Evolutionary conservation across 2,329 filamentous ascomycete species (phyloP).

Genomic region (Phialophora expanda): DNA sequence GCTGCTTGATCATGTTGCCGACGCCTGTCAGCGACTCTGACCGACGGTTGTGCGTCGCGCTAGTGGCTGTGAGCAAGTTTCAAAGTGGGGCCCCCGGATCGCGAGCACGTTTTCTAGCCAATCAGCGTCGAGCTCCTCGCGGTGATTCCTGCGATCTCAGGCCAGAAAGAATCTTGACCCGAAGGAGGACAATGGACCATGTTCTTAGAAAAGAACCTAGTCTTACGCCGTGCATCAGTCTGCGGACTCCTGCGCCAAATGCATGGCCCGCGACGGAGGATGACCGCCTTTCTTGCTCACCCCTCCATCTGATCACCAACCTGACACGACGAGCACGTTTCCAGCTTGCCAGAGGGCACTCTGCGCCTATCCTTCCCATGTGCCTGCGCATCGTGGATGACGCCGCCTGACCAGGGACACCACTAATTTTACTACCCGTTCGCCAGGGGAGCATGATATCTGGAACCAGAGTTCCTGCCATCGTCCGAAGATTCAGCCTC

Average conservation of each 20-base stretch:
- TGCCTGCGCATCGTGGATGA: background rate
- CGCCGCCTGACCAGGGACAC: background rate
- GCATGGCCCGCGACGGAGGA: constrained; percentile 7
- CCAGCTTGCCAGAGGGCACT: background rate
- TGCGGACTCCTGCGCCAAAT: background rate
- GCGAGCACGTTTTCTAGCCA: constrained; percentile 26
- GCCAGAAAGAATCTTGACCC: background rate
- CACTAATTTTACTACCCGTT: background rate
- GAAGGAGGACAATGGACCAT: background rate
- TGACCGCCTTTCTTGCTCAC: constrained; percentile 16
- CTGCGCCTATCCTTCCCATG: background rate
- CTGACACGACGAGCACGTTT: constrained; percentile 15
- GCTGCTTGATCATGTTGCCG: background rate
- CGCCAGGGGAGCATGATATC: constrained; percentile 1
- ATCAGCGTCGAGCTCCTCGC: background rate
- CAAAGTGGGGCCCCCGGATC: constrained; percentile 1
- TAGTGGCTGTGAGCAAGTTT: constrained; percentile 29
- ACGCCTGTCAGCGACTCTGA: background rate
- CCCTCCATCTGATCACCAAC: background rate
- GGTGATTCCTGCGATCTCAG: background rate
- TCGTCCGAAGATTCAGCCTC: background rate
- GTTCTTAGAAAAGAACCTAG: background rate
- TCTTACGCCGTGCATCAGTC: constrained; percentile 1
- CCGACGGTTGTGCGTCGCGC: constrained; percentile 10
- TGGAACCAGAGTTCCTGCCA: background rate